Conservation (phyloP, 2,329 filamentous ascomycete genomes). For the Penicillium oxalicum region DNA sequence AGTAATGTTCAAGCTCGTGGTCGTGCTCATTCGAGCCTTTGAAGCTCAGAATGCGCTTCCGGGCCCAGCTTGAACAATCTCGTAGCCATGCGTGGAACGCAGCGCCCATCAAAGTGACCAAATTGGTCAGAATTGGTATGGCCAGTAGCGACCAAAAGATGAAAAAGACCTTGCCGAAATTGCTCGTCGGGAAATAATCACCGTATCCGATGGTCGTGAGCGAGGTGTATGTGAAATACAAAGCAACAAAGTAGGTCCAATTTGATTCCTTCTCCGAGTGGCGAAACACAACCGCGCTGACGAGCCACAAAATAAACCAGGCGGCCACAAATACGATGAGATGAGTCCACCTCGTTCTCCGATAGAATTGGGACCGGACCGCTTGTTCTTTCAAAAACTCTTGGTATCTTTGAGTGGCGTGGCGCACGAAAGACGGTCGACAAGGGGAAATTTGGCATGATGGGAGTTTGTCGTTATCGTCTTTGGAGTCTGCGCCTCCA, state of each 20-base stretch:
- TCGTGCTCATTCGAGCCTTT: not conserved
- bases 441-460: not conserved
- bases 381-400: not conserved
- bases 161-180: constrained; percentile 51
- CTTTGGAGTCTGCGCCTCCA: not conserved
- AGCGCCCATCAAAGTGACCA: not conserved
- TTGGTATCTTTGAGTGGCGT: not conserved
- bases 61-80: not conserved
- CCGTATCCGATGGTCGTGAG: constrained; percentile 54
- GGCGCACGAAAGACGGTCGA: not conserved
- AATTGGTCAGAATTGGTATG: constrained; percentile 46
- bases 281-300: constrained; percentile 14
- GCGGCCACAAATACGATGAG: not conserved
- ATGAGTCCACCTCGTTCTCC: not conserved
- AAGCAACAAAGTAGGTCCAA: constrained; percentile 48
- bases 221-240: constrained; percentile 51
- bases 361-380: not conserved
- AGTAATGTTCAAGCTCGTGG: not conserved
- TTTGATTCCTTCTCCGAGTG: constrained; percentile 41
- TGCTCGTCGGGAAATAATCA: constrained; percentile 43
- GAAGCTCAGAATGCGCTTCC: not conserved
- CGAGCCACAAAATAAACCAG: not conserved
- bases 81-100: not conserved
- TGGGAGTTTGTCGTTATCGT: not conserved
- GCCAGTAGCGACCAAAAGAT: constrained; percentile 53